Evolutionary conservation across 441 rosid species (phyloP).

Genomic region (Macaranga tanarius): DNA sequence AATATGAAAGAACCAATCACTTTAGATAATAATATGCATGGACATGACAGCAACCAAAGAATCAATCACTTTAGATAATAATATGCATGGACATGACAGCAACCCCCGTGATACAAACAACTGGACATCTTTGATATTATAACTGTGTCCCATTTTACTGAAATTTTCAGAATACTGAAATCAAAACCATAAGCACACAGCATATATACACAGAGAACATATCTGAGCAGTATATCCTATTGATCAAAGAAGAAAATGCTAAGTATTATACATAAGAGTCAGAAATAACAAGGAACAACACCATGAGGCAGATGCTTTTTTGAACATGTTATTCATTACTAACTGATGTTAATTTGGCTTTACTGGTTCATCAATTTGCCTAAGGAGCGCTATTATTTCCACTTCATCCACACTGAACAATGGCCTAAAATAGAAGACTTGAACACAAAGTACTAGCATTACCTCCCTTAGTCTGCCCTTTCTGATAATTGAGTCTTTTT

Average conservation of each 20-base stretch:
- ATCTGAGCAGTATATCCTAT: background rate
- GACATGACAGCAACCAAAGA: background rate
- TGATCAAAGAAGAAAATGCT: background rate
- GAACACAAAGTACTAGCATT: background rate
- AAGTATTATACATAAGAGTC: background rate
- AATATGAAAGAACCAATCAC: background rate
- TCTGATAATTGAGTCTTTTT: background rate
- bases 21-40: background rate
- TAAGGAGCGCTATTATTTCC: too few relatives aligned
- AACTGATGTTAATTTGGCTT: background rate
- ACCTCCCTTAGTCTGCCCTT: background rate
- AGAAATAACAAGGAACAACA: background rate
- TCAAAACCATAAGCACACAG: background rate
- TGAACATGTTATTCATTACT: slow-evolving; percentile 1
- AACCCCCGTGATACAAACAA: background rate
- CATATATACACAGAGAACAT: background rate
- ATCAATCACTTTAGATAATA: background rate
- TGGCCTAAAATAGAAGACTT: background rate
- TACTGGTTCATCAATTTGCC: background rate
- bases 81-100: background rate
- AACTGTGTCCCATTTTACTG: background rate
- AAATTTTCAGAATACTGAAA: background rate
- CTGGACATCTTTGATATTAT: background rate
- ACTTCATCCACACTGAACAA: too few relatives aligned
- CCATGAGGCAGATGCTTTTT: background rate